Conservation (phyloP, 768 basidiomycete genomes). For the Multifurca ochricompacta region DNA sequence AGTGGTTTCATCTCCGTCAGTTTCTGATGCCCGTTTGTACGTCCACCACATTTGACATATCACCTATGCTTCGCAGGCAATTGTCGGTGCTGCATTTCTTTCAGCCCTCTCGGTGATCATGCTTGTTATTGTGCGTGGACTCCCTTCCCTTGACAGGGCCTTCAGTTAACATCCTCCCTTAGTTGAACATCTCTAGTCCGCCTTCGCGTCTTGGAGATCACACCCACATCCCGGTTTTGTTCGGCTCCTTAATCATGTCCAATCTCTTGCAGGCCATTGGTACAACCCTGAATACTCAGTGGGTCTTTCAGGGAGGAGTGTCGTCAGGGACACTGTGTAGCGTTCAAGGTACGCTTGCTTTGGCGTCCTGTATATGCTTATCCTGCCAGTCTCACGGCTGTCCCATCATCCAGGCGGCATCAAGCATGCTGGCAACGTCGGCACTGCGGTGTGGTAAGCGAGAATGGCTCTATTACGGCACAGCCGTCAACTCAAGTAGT, state of each 20-base stretch:
- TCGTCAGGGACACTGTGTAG: slow-evolving; percentile 24
- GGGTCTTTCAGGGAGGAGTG: slow-evolving; percentile 27
- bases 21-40: not conserved
- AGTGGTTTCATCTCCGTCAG: slow-evolving; percentile 13
- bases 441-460: slow-evolving; percentile 35
- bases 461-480: slow-evolving; percentile 3
- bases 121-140: slow-evolving; percentile 20
- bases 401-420: slow-evolving; percentile 25
- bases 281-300: slow-evolving; percentile 27
- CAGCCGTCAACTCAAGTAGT: slow-evolving; percentile 23
- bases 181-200: slow-evolving; percentile 21
- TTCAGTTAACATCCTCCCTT: not conserved
- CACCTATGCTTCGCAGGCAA: slow-evolving; percentile 15
- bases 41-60: not conserved
- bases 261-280: slow-evolving; percentile 30
- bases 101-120: slow-evolving; percentile 25
- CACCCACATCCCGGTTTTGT: slow-evolving; percentile 26
- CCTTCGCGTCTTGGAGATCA: slow-evolving; percentile 17
- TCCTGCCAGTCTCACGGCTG: not conserved
- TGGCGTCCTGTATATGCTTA: not conserved
- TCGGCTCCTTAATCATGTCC: slow-evolving; percentile 28
- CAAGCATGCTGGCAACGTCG: slow-evolving; percentile 39
- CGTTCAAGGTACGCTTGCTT: slow-evolving; percentile 23
- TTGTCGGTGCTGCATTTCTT: slow-evolving; percentile 25
- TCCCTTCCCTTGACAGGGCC: not conserved